A percentile compares a stretch with the other conserved stretches of the same genome.
phyloP scores from a whole-genome alignment of 2,329 filamentous ascomycete genomes.

The Leptographium radiaticola region DNA sequence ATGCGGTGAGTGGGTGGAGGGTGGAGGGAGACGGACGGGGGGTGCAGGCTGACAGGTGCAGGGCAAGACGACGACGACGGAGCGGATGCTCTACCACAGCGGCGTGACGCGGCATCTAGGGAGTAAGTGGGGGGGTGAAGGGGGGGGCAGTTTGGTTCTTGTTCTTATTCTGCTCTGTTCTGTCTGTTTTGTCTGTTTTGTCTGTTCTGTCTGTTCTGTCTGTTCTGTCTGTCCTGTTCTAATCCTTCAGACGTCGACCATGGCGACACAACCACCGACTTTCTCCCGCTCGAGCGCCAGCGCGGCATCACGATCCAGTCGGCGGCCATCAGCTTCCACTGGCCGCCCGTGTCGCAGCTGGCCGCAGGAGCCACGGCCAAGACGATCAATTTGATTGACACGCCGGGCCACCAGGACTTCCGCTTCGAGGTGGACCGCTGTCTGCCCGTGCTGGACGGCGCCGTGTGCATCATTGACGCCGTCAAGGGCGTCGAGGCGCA shows the following conservation, averaged over 20 bases:
- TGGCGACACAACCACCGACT: slow-evolving; percentile 94
- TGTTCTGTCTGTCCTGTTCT: too few species aligned
- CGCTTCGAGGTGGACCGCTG: slow-evolving; percentile 93
- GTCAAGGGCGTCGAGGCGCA: slow-evolving; percentile 68
- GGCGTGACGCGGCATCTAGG: slow-evolving; percentile 80
- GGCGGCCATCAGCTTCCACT: slow-evolving; percentile 87
- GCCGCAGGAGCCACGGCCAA: slow-evolving; percentile 34
- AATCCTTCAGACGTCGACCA: slow-evolving; percentile 96
- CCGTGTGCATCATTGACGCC: slow-evolving; percentile 22
- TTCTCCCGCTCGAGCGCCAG: slow-evolving; percentile 81
- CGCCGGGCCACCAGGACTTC: slow-evolving; percentile 93
- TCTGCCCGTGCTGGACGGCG: slow-evolving; percentile 31
- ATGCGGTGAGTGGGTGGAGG: slow-evolving; percentile 47
- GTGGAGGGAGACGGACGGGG: neutral
- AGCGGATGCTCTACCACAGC: slow-evolving; percentile 97
- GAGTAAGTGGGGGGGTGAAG: slow-evolving; percentile 34
- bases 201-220: too few species aligned
- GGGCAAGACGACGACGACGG: slow-evolving; percentile 96
- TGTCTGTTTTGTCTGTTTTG: too few species aligned
- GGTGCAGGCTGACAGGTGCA: slow-evolving; percentile 13
- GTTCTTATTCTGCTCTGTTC: too few species aligned
- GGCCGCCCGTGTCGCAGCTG: slow-evolving; percentile 47
- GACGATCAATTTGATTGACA: slow-evolving; percentile 87
- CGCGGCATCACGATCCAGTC: slow-evolving; percentile 97
- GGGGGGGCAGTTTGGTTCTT: too few species aligned